Evolutionary conservation across 129 eudicot genomes (phyloP).

Genomic region (Lonicera japonica): DNA sequence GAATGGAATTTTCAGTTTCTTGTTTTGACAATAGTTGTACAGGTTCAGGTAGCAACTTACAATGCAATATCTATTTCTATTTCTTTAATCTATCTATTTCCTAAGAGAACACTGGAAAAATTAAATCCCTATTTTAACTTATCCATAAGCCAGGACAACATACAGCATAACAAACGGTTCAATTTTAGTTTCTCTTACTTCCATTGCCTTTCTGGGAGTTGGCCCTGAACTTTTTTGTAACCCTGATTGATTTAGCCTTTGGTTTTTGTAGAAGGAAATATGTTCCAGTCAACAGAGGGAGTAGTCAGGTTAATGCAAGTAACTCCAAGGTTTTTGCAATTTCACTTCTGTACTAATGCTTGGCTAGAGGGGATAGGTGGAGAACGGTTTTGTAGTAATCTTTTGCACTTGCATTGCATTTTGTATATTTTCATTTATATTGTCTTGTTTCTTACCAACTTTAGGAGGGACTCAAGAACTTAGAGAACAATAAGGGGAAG

Average conservation of each 20-base stretch:
- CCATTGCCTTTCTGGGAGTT: not conserved
- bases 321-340: constrained; percentile 38
- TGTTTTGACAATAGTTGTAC: not conserved
- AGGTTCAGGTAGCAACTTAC: not conserved
- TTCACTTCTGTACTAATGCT: not conserved
- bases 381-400: not conserved
- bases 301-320: constrained; percentile 19
- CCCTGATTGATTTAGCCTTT: not conserved
- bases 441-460: not conserved
- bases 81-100: not conserved
- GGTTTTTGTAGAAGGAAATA: constrained; percentile 37
- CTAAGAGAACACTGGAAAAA: not conserved
- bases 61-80: not conserved
- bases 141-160: not conserved
- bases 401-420: not conserved
- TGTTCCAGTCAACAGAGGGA: constrained; percentile 21
- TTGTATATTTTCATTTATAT: constrained; percentile 4
- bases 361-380: not conserved
- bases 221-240: not conserved
- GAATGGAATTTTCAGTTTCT: not conserved
- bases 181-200: not conserved
- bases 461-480: constrained; percentile 32
- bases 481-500: constrained; percentile 37
- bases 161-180: not conserved
- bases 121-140: not conserved